These are phyloP conservation scores for Maudiozyma bulderi DNA, from an alignment of 805 yeast genomes.

Conservation along the genomic window DNA sequence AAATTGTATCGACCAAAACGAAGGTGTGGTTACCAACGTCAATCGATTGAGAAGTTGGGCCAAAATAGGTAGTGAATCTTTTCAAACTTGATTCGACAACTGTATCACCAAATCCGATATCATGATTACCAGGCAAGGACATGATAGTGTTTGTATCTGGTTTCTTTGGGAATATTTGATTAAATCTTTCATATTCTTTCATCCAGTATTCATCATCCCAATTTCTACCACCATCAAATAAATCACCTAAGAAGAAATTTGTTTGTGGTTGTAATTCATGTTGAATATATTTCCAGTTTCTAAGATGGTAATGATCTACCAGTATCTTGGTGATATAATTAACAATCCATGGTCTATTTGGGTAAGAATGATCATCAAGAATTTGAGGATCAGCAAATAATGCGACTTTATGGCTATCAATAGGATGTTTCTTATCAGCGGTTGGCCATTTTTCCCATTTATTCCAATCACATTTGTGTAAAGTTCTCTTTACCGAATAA, in stretches of 20 bases:
- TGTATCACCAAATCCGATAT: slow-evolving; percentile 82
- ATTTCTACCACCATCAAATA: slow-evolving; percentile 90
- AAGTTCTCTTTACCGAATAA: slow-evolving; percentile 35
- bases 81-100: slow-evolving; percentile 46
- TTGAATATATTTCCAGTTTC: slow-evolving; percentile 60
- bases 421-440: slow-evolving; percentile 4
- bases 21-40: slow-evolving; percentile 62
- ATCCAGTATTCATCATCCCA: slow-evolving; percentile 70
- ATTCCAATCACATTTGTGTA: slow-evolving; percentile 50
- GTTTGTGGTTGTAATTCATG: slow-evolving; percentile 59
- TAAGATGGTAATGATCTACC: slow-evolving; percentile 69
- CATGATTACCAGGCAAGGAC: slow-evolving; percentile 88
- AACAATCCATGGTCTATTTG: slow-evolving; percentile 45
- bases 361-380: slow-evolving; percentile 82
- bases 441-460: slow-evolving; percentile 54
- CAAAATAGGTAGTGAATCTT: slow-evolving; percentile 66
- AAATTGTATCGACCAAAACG: slow-evolving; percentile 73
- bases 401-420: slow-evolving; percentile 40
- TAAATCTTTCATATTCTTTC: slow-evolving; percentile 60
- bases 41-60: slow-evolving; percentile 47
- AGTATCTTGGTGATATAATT: slow-evolving; percentile 49
- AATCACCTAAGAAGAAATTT: slow-evolving; percentile 76
- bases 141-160: slow-evolving; percentile 35
- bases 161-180: slow-evolving; percentile 50
- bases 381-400: slow-evolving; percentile 91